Evolutionary conservation across 2,329 filamentous ascomycete species (phyloP), one percentile per base, ranked within the genome.

Genomic region (Rhytidhysteron rufulum): DNA sequence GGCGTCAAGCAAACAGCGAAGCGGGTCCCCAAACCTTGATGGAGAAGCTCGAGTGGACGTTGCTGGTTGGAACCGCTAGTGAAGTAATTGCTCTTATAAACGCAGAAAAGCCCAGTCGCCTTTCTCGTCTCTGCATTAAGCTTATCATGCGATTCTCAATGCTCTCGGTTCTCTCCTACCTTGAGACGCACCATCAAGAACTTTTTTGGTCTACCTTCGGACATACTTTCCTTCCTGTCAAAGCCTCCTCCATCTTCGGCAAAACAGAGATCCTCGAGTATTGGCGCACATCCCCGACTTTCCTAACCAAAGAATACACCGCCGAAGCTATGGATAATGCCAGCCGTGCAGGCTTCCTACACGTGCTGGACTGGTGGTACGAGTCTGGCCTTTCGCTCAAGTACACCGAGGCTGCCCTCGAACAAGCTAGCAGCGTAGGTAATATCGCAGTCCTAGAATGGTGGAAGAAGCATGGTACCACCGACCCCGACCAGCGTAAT

Each of bases 331-430:
- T 97, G 19, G 89, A 97, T 58, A 86, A 86, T 21, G 91, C 91
- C 5, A 94, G 87, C 2, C 83, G 85, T 39, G 85, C 88, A 42
- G 90, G 91, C 4, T 93, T 89, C 52, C 78, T 94, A 11, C 80
- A 87, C 48, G 83, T 95, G 0, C 75, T 97, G 1, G 86, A 95
- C 55, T 95, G 88, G 86, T 97, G 91, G 91, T 85, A 86, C 60
- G 77, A 84, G 17, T 88, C 85, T 0, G 86, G 85, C 1, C 73
- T 96, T 2, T 80, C 83, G 2, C 74, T 96, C 16, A 84, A 87
- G 50, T 95, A 93, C 65, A 95, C 86, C 9, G 88, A 95, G 61
- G 77, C 82, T 4, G 88, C 91, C 0, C 77, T 97, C 15, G 91
- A 96, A 65, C 85, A 90, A 55, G 90, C 91, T 21, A 91, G 85